A percentile compares a stretch with the other conserved stretches of the same genome.
Evolutionary conservation across 1,284 basidiomycete genomes (phyloP).

Genomic region (Meripilus lineatus): DNA sequence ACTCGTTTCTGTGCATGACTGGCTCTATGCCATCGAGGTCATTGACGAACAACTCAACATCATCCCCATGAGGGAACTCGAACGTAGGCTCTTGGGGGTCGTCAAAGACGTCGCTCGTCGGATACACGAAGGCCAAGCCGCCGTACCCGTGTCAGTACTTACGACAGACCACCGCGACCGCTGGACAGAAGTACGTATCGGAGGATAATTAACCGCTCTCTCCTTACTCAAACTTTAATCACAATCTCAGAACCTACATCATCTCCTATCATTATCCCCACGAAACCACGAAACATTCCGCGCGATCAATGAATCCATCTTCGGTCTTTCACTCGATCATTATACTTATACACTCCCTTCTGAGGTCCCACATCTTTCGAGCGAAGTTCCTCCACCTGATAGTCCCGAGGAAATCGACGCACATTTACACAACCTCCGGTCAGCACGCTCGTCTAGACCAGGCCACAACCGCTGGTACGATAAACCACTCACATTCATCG

Average conservation of each 20-base stretch:
- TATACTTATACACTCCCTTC: conserved; percentile 46
- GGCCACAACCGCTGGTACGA: conserved; percentile 85
- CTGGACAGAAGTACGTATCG: conserved; percentile 73
- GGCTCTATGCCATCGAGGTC: conserved; percentile 78
- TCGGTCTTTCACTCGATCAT: conserved; percentile 70
- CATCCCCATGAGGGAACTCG: conserved; percentile 51
- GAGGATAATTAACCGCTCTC: too few species aligned
- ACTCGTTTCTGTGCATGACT: conserved; percentile 75
- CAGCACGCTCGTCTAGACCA: conserved; percentile 58
- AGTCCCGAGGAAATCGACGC: conserved; percentile 52
- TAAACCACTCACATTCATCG: conserved; percentile 80
- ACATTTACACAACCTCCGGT: conserved; percentile 76
- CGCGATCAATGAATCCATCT: conserved; percentile 70
- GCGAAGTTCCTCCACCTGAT: conserved; percentile 23
- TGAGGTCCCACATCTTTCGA: conserved; percentile 13
- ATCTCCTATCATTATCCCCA: conserved; percentile 66
- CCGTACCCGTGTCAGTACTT: conserved; percentile 66
- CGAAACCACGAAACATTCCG: conserved; percentile 57
- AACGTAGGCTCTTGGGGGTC: conserved; percentile 59
- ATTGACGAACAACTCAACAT: conserved; percentile 38
- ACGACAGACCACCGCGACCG: conserved; percentile 79
- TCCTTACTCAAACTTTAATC: not conserved
- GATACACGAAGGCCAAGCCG: conserved; percentile 46
- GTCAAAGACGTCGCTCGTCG: conserved; percentile 65
- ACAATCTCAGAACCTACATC: conserved; percentile 56